phyloP scores from a whole-genome alignment of 345 rosid genomes.

The Lumnitzera racemosa region DNA sequence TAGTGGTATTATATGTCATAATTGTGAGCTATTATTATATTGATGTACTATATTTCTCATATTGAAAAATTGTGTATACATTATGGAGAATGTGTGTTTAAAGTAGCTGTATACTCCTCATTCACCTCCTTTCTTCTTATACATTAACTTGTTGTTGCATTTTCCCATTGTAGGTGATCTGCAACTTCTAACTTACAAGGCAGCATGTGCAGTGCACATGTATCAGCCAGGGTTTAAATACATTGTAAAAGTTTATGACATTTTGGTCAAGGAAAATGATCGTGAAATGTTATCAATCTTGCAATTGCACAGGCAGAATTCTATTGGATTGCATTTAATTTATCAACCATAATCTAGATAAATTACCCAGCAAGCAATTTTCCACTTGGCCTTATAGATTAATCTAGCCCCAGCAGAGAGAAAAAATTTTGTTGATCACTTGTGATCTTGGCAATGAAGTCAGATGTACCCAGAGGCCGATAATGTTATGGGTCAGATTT shows the following conservation, averaged over 20 bases:
- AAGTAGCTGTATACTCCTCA: background rate
- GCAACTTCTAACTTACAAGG: conserved; percentile 58
- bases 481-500: too few relatives aligned
- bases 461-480: too few relatives aligned
- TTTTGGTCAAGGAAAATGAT: conserved; percentile 20
- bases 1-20: too few relatives aligned
- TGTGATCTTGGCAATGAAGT: too few relatives aligned
- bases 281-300: conserved; percentile 31
- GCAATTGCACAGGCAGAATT: conserved; percentile 32
- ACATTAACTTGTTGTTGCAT: too few relatives aligned
- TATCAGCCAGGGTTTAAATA: conserved; percentile 48
- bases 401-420: too few relatives aligned
- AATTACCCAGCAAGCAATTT: background rate
- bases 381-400: too few relatives aligned
- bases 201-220: conserved; percentile 65
- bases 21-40: too few relatives aligned
- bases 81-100: too few relatives aligned
- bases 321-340: conserved; percentile 20
- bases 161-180: conserved; percentile 26
- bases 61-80: too few relatives aligned
- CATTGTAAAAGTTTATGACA: conserved; percentile 24
- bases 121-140: background rate
- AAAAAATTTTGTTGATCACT: too few relatives aligned
- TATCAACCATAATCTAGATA: conserved; percentile 11
- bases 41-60: too few relatives aligned